Percentiles rank a stretch among this genome's conserved stretches.
phyloP scores from a whole-genome alignment of 768 basidiomycete species.

The Antrodiella citrinella region DNA sequence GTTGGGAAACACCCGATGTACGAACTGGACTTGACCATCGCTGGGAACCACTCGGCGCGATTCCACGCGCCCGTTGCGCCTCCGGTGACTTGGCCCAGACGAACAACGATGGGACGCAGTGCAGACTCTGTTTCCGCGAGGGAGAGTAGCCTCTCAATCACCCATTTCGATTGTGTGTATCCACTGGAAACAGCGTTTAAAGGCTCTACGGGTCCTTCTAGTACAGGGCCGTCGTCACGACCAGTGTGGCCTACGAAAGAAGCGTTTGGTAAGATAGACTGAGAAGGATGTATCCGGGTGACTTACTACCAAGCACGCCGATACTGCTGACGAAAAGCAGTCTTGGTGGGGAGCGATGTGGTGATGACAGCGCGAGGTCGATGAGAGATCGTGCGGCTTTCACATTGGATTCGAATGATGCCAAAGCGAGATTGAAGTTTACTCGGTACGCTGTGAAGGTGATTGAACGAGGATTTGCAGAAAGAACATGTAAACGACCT shows the following conservation, averaged over 20 bases:
- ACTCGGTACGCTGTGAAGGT: slow-evolving; percentile 17
- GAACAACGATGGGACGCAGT: slow-evolving; percentile 12
- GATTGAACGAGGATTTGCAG: too few species aligned
- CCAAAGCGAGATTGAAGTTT: slow-evolving; percentile 20
- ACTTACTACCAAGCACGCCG: slow-evolving; percentile 12
- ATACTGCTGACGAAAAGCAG: slow-evolving; percentile 19
- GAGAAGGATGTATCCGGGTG: too few species aligned
- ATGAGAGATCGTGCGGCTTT: slow-evolving; percentile 16
- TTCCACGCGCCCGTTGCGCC: slow-evolving; percentile 12
- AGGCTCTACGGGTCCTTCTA: slow-evolving; percentile 11
- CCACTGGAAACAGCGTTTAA: slow-evolving; percentile 15
- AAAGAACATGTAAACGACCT: slow-evolving; percentile 1
- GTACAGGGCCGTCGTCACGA: neutral
- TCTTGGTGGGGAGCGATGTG: slow-evolving; percentile 10
- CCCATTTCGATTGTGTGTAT: slow-evolving; percentile 25
- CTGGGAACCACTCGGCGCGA: slow-evolving; percentile 5
- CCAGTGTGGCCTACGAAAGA: neutral
- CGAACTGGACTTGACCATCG: slow-evolving; percentile 5
- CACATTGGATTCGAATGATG: slow-evolving; percentile 18
- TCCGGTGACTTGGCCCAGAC: slow-evolving; percentile 28
- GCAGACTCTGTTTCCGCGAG: slow-evolving; percentile 3
- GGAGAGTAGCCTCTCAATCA: slow-evolving; percentile 23
- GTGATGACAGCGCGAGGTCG: slow-evolving; percentile 12
- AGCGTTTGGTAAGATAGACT: too few species aligned
- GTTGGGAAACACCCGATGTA: slow-evolving; percentile 1